Evolutionary conservation across 176 grass and related monocot species (phyloP).

Genomic region (Rhipidocladum racemiflorum): DNA sequence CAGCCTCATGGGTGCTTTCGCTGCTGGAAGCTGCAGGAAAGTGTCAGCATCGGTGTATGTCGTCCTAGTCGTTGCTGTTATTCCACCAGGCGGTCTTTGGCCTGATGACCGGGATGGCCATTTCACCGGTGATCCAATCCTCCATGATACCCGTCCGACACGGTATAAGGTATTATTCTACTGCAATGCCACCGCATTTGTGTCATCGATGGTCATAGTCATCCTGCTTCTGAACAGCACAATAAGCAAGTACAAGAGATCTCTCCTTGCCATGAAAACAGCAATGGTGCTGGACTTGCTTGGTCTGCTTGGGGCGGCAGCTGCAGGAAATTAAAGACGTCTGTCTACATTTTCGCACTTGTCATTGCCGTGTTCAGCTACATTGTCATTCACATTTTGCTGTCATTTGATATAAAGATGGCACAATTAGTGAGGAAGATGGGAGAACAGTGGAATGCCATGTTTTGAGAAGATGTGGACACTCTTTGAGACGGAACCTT

Average conservation of each 20-base stretch:
- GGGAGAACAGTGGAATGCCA: slow-evolving; percentile 26
- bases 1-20: slow-evolving; percentile 55
- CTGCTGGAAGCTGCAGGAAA: slow-evolving; percentile 38
- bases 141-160: slow-evolving; percentile 28
- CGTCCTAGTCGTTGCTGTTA: slow-evolving; percentile 26
- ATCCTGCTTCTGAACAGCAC: slow-evolving; percentile 39
- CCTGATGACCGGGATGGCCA: slow-evolving; percentile 9
- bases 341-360: slow-evolving; percentile 38
- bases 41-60: slow-evolving; percentile 29
- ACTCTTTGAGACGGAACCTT: slow-evolving; percentile 1
- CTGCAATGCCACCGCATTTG: slow-evolving; percentile 36
- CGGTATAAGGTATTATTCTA: slow-evolving; percentile 48
- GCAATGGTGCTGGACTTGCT: slow-evolving; percentile 28
- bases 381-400: slow-evolving; percentile 27
- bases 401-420: slow-evolving; percentile 35
- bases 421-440: slow-evolving; percentile 1
- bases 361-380: slow-evolving; percentile 49
- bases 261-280: slow-evolving; percentile 40
- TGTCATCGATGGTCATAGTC: slow-evolving; percentile 39
- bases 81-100: slow-evolving; percentile 50
- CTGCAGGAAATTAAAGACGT: slow-evolving; percentile 38
- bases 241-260: slow-evolving; percentile 37
- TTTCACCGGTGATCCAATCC: slow-evolving; percentile 37
- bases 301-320: slow-evolving; percentile 41
- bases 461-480: slow-evolving; percentile 19